Base-by-base conservation (phyloP, 129 eudicot genomes). In the Apium graveolens region DNA sequence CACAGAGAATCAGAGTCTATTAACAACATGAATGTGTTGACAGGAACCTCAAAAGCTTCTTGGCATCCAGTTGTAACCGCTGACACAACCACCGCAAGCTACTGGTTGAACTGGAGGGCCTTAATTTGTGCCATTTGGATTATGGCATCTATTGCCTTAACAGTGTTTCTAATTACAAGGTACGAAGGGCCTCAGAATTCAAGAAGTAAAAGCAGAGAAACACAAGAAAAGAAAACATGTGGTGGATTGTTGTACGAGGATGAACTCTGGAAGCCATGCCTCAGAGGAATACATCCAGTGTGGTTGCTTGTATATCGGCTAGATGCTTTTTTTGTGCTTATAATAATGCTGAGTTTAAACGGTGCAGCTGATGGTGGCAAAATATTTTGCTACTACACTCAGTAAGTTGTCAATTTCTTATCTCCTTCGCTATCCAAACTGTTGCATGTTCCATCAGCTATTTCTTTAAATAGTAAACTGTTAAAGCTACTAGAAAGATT, bases 31-130 rank as follows among this genome's bases (percentile, higher is more conserved):
- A 84, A 89, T 84, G 84, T 87, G 63, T 82, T 87, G 74, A 86
- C 97, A 86, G 97, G 98, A 79, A 78, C 91, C 63, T 80, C 92
- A 75, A 94, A 81, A 81, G 85, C 79, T 76, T 82, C 94, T 74
- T 94, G 98, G 98, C 96, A 90, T 78, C 98, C 98, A 80, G 87
- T 81, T 35, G 81, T 85, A 88, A 89, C 96, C 12, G 84, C 80
- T 1, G 87, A 95, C 80, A 91, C 98, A 51, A 85, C 97, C 1
- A 84, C 79, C 14, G 53, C 92, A 32, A 86, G 87, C 65, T 95
- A 95, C 84, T 95, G 98, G 98, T 83, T 95, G 29, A 95, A 95
- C 62, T 95, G 98, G 98, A 87, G 97, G 78, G 84, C 85, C 49
- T 78, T 90, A 32, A 74, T 92, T 37, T 90, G 94, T 74, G 48